Base-by-base conservation (phyloP, 768 basidiomycete genomes). In the Mrakia hoshinonis region DNA sequence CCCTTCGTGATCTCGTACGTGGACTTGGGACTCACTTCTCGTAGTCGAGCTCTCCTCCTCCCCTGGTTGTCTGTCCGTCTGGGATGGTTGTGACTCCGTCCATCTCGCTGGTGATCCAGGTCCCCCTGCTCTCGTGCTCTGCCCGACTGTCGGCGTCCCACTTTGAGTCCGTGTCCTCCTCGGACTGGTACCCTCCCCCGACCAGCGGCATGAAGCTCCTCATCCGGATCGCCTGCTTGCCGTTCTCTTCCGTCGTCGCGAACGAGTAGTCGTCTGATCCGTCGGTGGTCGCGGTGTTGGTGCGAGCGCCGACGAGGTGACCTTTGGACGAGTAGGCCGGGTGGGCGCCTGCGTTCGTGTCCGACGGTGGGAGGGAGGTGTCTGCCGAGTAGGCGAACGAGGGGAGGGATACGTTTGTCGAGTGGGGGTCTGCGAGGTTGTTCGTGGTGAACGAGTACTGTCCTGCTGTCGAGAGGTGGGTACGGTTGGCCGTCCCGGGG, bases 51-150 rank as follows among this genome's bases (percentile, higher is more conserved):
- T 67, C 70, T 22, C 66, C 70, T 24, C 52, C 63, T 10, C 51
- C 38, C 20, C 64, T 36, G 13, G 55, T 61, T 24, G 66, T 67
- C 36, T 46, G 48, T 34, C 60, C 69, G 24, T 70, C 69, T 26
- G 69, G 69, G 1, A 70, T 31, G 13, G 69, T 70, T 7, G 60
- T 62, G 9, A 49, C 60, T 2, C 72, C 72, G 12, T 26, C 67
- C 15, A 73, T 67, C 29, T 52, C 49, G 22, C 46, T 67, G 46
- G 71, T 60, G 3, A 48, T 31, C 71, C 71, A 72, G n/a, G 71
- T 67, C 12, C 46, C 58, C 12, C 49, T 47, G 24, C 64, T 63
- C 61, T 63, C 13, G 9, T 54, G 34, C 10, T 46, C 54, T 22
- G 49, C 63, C 52, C 48, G 54, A 22, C 70, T 43, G 34, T 58